These are phyloP conservation scores for Mycena belliarum DNA, from an alignment of 768 basidiomycete genomes.

Conservation along the genomic window DNA sequence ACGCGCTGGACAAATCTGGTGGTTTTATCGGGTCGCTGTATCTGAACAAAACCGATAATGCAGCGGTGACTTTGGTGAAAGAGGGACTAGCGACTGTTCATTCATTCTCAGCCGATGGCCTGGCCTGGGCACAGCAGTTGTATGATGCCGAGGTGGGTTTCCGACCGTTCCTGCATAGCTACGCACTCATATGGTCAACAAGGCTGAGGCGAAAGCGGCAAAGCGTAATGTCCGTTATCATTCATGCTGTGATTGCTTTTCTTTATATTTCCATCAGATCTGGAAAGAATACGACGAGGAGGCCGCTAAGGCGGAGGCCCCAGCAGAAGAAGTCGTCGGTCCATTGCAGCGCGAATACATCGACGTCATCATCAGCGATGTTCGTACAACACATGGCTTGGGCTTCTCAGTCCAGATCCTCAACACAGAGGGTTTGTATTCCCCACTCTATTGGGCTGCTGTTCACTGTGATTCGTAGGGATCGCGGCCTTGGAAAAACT, in stretches of 20 bases:
- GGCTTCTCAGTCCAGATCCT: constrained; percentile 92
- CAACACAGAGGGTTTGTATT: constrained; percentile 78
- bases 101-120: constrained; percentile 79
- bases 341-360: constrained; percentile 82
- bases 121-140: constrained; percentile 79
- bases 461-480: constrained; percentile 44
- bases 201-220: constrained; percentile 82
- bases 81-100: constrained; percentile 92
- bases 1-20: constrained; percentile 89
- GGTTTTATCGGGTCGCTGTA: constrained; percentile 93
- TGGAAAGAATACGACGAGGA: constrained; percentile 86
- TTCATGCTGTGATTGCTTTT: not conserved
- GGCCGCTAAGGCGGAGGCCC: constrained; percentile 56
- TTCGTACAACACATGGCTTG: constrained; percentile 73
- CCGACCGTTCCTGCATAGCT: no score
- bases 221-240: constrained; percentile 68
- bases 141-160: constrained; percentile 75
- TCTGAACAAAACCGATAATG: constrained; percentile 84
- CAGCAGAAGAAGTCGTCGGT: constrained; percentile 43
- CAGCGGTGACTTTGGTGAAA: constrained; percentile 75
- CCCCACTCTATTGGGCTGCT: not conserved
- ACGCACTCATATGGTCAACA: not conserved
- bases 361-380: constrained; percentile 90
- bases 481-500: constrained; percentile 91
- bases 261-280: constrained; percentile 49